These are phyloP conservation scores for Epichloe bromicola DNA, from an alignment of 2,329 filamentous ascomycete genomes.

Conservation along the genomic window DNA sequence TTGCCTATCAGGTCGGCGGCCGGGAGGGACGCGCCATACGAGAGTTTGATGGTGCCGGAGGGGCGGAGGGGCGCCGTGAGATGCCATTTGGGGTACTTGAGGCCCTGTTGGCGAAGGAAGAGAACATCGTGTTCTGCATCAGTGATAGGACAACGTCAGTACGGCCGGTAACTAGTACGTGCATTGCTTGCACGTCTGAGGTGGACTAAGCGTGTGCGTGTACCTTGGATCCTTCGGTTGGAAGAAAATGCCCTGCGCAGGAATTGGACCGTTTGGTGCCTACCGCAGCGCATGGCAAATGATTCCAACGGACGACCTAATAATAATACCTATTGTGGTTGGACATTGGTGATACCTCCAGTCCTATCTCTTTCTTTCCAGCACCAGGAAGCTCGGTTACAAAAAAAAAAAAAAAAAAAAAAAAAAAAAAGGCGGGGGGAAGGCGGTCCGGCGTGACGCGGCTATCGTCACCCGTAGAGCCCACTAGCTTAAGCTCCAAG, in stretches of 20 bases:
- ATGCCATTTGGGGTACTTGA: conserved; percentile 23
- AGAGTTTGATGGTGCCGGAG: conserved; percentile 20
- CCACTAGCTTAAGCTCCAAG: too few species aligned
- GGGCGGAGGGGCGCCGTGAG: conserved; percentile 23
- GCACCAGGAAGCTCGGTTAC: too few species aligned
- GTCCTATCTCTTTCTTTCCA: too few species aligned
- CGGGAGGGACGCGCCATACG: conserved; percentile 32
- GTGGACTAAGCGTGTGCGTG: background rate
- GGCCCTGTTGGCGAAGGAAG: conserved; percentile 26
- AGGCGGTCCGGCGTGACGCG: too few species aligned
- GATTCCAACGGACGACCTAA: background rate
- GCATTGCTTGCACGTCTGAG: too few species aligned
- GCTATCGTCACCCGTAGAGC: too few species aligned
- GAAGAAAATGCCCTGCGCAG: conserved; percentile 13
- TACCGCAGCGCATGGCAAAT: background rate
- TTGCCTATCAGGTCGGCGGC: conserved; percentile 52
- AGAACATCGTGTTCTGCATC: conserved; percentile 26
- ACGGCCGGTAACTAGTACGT: background rate
- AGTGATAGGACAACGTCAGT: background rate
- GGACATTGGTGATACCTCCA: too few species aligned
- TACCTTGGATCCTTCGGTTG: conserved; percentile 16
- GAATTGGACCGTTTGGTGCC: background rate
- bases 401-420: too few species aligned
- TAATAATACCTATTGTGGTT: too few species aligned
- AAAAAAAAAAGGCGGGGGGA: too few species aligned